phyloP scores from a whole-genome alignment of 2,329 filamentous ascomycete species.

The Pleomassaria siparia region DNA sequence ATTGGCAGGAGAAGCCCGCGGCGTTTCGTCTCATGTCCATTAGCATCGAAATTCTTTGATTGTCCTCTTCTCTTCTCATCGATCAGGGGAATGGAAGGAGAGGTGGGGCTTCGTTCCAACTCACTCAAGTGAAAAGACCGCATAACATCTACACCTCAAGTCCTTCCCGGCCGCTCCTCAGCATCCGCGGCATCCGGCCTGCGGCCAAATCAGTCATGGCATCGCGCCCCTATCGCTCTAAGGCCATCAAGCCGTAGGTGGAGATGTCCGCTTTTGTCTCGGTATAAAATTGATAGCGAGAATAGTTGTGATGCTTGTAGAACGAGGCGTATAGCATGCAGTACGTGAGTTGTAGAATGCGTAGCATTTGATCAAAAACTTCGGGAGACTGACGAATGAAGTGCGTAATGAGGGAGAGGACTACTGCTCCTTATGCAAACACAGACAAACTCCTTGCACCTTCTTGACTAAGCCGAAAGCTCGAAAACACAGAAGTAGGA shows the following conservation, averaged over 20 bases:
- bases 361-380: neutral
- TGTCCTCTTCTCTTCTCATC: too few relatives aligned
- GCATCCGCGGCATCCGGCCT: neutral
- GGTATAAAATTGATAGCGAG: neutral
- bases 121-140: too few relatives aligned
- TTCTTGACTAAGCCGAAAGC: neutral
- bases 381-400: neutral
- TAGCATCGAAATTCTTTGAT: too few relatives aligned
- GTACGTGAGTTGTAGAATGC: neutral
- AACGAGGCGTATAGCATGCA: neutral
- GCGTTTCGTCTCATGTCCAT: too few relatives aligned
- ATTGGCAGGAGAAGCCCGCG: too few relatives aligned
- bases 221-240: neutral
- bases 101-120: too few relatives aligned
- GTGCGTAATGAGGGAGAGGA: neutral
- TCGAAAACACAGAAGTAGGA: neutral
- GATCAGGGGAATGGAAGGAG: too few relatives aligned
- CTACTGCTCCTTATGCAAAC: neutral
- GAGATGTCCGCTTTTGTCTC: neutral
- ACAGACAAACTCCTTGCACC: neutral
- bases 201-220: neutral
- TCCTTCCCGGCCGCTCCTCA: too few relatives aligned
- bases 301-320: neutral
- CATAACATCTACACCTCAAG: too few relatives aligned
- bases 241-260: neutral